Evolutionary conservation across 2,329 filamentous ascomycete genomes (phyloP).

Genomic region (Mollisiaceae sp.): DNA sequence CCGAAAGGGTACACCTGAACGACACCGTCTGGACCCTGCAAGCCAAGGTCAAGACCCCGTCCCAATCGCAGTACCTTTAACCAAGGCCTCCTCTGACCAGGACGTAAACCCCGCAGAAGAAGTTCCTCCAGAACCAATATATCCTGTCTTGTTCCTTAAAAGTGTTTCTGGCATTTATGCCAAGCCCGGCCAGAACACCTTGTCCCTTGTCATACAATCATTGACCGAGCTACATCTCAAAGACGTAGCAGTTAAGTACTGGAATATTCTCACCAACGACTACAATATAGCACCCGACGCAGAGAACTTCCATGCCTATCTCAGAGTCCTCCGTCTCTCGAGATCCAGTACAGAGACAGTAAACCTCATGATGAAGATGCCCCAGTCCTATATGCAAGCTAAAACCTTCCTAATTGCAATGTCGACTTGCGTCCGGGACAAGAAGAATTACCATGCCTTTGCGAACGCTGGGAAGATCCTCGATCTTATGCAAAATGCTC

Average conservation of each 20-base stretch:
- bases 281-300: conserved; percentile 72
- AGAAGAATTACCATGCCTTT: conserved; percentile 74
- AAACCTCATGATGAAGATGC: conserved; percentile 62
- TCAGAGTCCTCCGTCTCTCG: conserved; percentile 68
- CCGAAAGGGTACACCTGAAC: conserved; percentile 24
- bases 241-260: conserved; percentile 74
- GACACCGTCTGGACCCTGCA: conserved; percentile 15
- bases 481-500: conserved; percentile 59
- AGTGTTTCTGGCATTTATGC: conserved; percentile 43
- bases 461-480: conserved; percentile 68
- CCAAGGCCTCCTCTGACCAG: not conserved
- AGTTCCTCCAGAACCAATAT: conserved; percentile 1
- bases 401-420: conserved; percentile 76
- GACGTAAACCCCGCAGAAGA: not conserved
- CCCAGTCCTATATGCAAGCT: conserved; percentile 48
- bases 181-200: conserved; percentile 58
- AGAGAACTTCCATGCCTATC: conserved; percentile 70
- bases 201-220: conserved; percentile 72
- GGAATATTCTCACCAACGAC: conserved; percentile 70
- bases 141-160: not conserved
- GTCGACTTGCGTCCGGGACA: conserved; percentile 75
- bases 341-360: conserved; percentile 68
- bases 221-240: conserved; percentile 65
- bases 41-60: conserved; percentile 7
- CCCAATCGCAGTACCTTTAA: not conserved